Percentiles rank a stretch among this genome's conserved stretches.
These are phyloP conservation scores for Penicillium paxilli DNA, from an alignment of 495 filamentous ascomycete genomes.

Conservation along the genomic window DNA sequence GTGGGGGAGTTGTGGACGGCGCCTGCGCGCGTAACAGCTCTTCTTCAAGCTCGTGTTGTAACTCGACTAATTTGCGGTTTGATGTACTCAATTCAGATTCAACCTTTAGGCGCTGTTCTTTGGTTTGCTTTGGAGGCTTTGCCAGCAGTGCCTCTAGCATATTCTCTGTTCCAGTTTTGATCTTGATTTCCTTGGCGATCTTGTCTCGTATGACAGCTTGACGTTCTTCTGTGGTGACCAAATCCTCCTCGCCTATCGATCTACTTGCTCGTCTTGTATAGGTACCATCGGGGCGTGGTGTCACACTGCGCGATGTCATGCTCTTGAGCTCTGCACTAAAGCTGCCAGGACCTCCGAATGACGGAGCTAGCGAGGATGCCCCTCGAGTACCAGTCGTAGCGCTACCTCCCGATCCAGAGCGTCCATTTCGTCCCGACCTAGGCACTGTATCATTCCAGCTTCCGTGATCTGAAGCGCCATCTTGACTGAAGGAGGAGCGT, in stretches of 20 bases:
- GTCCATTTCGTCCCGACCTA: conserved; percentile 40
- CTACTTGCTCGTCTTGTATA: conserved; percentile 56
- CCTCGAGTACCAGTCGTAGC: conserved; percentile 62
- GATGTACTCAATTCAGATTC: conserved; percentile 89
- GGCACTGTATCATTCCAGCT: conserved; percentile 50
- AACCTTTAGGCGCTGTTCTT: conserved; percentile 82
- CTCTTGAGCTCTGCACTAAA: conserved; percentile 90
- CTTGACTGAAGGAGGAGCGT: conserved; percentile 53
- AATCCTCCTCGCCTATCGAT: conserved; percentile 62
- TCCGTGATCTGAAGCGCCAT: conserved; percentile 49
- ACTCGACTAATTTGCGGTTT: conserved; percentile 83
- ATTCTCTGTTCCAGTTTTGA: conserved; percentile 96
- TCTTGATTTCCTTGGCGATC: conserved; percentile 93
- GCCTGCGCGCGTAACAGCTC: conserved; percentile 60
- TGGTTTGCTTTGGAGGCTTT: conserved; percentile 96
- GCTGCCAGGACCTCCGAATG: conserved; percentile 74
- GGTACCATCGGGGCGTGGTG: conserved; percentile 65
- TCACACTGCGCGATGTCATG: conserved; percentile 65
- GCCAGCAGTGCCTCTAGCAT: conserved; percentile 88
- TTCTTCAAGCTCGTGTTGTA: conserved; percentile 78
- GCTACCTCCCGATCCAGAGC: conserved; percentile 61
- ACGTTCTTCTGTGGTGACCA: conserved; percentile 66
- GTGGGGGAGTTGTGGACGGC: conserved; percentile 63
- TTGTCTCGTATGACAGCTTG: conserved; percentile 73
- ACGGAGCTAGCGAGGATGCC: conserved; percentile 58